A percentile compares a stretch with the other conserved stretches of the same genome.
Conservation (phyloP, 1,284 basidiomycete species). For the Microbotryum lychnidis-dioicae region DNA sequence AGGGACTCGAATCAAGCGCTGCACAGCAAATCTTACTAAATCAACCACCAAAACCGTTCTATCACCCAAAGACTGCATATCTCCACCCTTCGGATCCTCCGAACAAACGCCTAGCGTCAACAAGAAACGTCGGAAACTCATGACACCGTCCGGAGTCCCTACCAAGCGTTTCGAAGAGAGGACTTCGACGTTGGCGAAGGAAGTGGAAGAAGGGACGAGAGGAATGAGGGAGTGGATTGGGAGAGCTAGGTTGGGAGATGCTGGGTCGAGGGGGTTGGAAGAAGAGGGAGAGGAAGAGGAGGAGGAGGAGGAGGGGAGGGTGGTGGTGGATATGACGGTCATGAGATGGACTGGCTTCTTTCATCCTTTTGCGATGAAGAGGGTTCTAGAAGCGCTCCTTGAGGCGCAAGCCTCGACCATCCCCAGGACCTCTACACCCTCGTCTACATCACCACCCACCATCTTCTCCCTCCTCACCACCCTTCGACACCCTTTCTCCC, state of each 20-base stretch:
- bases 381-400: no score
- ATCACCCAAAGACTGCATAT: background rate
- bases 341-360: constrained; percentile 13
- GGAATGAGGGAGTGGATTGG: constrained; percentile 25
- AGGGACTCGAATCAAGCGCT: no score
- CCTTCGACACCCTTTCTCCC: constrained; percentile 20
- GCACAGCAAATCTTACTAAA: background rate
- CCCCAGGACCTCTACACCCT: background rate
- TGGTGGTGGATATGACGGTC: background rate
- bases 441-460: background rate
- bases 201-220: background rate
- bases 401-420: no score
- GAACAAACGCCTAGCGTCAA: no score
- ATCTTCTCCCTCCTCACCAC: constrained; percentile 7
- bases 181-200: no score
- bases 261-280: background rate
- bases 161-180: no score
- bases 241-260: constrained; percentile 2
- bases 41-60: background rate
- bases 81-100: background rate
- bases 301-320: constrained; percentile 7
- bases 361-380: constrained; percentile 5
- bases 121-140: no score
- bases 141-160: no score
- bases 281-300: background rate